Evolutionary conservation across 2,329 filamentous ascomycete genomes (phyloP).

Genomic region (Trichothecium sympodiale): DNA sequence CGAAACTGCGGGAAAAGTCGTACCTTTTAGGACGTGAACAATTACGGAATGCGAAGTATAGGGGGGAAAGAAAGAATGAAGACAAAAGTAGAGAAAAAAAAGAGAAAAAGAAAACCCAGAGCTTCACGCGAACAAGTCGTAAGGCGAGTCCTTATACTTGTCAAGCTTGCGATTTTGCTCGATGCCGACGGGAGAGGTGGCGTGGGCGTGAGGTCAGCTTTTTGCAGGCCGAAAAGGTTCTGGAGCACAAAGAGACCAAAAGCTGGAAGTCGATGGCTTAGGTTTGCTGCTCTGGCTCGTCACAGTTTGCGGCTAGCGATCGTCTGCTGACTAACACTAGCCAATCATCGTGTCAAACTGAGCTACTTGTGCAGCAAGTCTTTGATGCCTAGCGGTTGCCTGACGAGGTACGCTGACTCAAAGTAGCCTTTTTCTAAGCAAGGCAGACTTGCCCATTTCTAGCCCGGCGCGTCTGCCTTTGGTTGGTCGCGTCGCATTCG

Average conservation of each 20-base stretch:
- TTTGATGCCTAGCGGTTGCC: constrained; percentile 17
- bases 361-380: constrained; percentile 14
- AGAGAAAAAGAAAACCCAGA: constrained; percentile 1
- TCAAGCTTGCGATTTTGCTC: constrained; percentile 1
- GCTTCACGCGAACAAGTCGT: neutral
- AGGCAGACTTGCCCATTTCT: constrained; percentile 13
- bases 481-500: constrained; percentile 15
- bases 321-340: constrained; percentile 12
- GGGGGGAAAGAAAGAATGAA: neutral
- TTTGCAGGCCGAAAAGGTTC: constrained; percentile 11
- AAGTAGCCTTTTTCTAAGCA: constrained; percentile 11
- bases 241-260: neutral
- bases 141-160: constrained; percentile 4
- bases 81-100: neutral
- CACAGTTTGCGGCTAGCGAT: neutral
- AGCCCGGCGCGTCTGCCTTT: too few species aligned
- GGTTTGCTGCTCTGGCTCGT: constrained; percentile 11
- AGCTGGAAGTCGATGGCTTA: too few species aligned
- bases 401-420: constrained; percentile 12
- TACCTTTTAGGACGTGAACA: too few species aligned
- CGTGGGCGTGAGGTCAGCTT: constrained; percentile 13
- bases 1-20: too few species aligned
- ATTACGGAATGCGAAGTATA: too few species aligned
- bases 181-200: neutral
- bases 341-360: constrained; percentile 16